Base-by-base conservation (phyloP, 306 rosid species). In the Trichosanthes cucumerina region DNA sequence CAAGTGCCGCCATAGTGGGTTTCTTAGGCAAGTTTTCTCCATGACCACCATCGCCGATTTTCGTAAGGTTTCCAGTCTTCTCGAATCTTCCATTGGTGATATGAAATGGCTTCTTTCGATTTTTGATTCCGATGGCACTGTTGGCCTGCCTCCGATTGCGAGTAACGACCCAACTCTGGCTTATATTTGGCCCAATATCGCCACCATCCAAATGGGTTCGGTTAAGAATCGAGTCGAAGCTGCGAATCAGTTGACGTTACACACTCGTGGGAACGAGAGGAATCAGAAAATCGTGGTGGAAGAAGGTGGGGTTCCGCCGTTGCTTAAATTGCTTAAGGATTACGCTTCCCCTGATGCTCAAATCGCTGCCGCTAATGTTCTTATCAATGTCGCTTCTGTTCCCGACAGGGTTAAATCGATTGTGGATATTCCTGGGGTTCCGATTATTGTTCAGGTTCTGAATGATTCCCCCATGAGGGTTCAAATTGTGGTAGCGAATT, bases 91-190 rank as follows among this genome's bases (percentile, higher is more conserved):
- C 4, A 87, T 85, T 38, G 91, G 93, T 0, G 98, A 94, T 83
- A 79, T 94, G 92, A 78, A 78, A 44, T 94, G 97, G 96, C 88
- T 94, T 2, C 83, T 89, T 14, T 88, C 87, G 3, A 87, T 92
- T 38, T 82, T 89, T 36, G 92, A 92, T 60, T 86, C 90, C 4
- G 91, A 88, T 10, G 97, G 87, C 0, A 69, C 85, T 46, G 76
- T 94, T 7, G 83, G 94, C 0, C 85, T 94, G 3, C 94, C 97
- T 0, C 96, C 94, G 2, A 94, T 94, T 18, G 94, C 93, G 7
- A 89, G 91, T 75, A 90, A 87, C 68, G 94, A 92, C 81, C 97
- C 97, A 0, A 94, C 89, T 9, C 84, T 94, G 6, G 90, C 97
- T 0, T 92, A 96, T 93, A 96, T 94, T 1, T 92, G 98, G 98